Evolutionary conservation across 2,329 filamentous ascomycete species (phyloP).

Genomic region (Teratosphaeria viscida): DNA sequence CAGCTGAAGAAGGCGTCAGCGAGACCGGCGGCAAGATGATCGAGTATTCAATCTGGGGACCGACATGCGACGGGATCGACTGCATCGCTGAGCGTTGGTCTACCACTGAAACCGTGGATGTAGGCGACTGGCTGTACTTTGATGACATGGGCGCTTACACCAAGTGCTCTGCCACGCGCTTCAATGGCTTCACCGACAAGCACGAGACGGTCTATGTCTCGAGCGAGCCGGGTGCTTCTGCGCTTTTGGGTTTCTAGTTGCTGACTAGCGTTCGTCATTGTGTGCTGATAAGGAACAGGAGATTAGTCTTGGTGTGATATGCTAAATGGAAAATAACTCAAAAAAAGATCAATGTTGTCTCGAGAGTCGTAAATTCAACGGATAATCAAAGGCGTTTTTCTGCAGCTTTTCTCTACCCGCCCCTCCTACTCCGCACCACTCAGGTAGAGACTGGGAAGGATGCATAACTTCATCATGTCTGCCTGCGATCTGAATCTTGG

Average conservation of each 20-base stretch:
- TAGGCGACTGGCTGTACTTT: constrained; percentile 98
- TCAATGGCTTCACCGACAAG: constrained; percentile 91
- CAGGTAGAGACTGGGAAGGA: no score
- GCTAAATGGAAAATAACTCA: neutral
- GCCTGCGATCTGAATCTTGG: no score
- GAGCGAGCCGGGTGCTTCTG: constrained; percentile 78
- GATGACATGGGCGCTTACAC: constrained; percentile 98
- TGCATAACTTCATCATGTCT: no score
- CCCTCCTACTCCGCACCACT: neutral
- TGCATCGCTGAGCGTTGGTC: constrained; percentile 75
- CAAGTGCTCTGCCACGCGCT: constrained; percentile 92
- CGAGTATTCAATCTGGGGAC: constrained; percentile 96
- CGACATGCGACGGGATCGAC: constrained; percentile 96
- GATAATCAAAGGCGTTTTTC: neutral
- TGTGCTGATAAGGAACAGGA: neutral
- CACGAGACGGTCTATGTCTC: constrained; percentile 93
- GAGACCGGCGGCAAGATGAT: constrained; percentile 34
- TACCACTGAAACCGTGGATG: constrained; percentile 68
- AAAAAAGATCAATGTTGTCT: neutral
- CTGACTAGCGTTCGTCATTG: neutral
- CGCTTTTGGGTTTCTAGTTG: constrained; percentile 45
- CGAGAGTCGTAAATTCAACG: neutral
- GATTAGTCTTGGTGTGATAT: neutral
- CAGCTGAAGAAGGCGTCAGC: constrained; percentile 30
- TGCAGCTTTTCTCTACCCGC: neutral